Percentiles rank a stretch among this genome's conserved stretches.
Evolutionary conservation across 2,329 filamentous ascomycete species (phyloP).

Genomic region (Verticillium isaacii): DNA sequence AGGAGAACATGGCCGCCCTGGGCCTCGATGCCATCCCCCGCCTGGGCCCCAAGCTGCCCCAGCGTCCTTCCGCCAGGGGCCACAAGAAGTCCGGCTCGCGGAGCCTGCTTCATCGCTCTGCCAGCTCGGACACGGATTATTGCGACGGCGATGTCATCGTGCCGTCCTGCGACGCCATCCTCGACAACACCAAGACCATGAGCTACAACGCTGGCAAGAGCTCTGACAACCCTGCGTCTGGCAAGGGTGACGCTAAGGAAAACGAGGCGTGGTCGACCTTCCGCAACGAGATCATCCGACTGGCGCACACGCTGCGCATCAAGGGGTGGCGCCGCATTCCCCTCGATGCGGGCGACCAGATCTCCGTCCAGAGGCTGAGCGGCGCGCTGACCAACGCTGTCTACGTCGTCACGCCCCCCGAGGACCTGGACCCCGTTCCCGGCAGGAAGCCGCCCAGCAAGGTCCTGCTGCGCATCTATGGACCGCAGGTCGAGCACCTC

Average conservation of each 20-base stretch:
- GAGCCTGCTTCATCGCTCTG: slow-evolving; percentile 37
- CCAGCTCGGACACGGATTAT: slow-evolving; percentile 82
- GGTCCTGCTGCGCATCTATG: slow-evolving; percentile 85
- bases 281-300: slow-evolving; percentile 85
- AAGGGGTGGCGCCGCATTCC: slow-evolving; percentile 89
- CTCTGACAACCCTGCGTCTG: slow-evolving; percentile 35
- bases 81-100: slow-evolving; percentile 33
- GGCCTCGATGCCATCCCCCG: slow-evolving; percentile 42
- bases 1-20: slow-evolving; percentile 56
- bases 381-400: slow-evolving; percentile 95
- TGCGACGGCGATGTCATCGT: slow-evolving; percentile 77
- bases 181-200: slow-evolving; percentile 89
- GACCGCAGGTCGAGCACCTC: slow-evolving; percentile 89
- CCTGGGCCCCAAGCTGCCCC: slow-evolving; percentile 33
- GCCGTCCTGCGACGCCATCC: slow-evolving; percentile 74
- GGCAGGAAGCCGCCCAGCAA: slow-evolving; percentile 53
- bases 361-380: slow-evolving; percentile 73
- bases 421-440: slow-evolving; percentile 42
- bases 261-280: slow-evolving; percentile 77
- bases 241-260: slow-evolving; percentile 57
- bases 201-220: slow-evolving; percentile 56
- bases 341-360: slow-evolving; percentile 61
- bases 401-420: slow-evolving; percentile 84
- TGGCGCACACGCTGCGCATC: slow-evolving; percentile 81
- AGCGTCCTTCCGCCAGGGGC: slow-evolving; percentile 32